A percentile compares a stretch with the other conserved stretches of the same genome.
Conservation (phyloP, 345 rosid genomes). For the Pistacia integerrima region DNA sequence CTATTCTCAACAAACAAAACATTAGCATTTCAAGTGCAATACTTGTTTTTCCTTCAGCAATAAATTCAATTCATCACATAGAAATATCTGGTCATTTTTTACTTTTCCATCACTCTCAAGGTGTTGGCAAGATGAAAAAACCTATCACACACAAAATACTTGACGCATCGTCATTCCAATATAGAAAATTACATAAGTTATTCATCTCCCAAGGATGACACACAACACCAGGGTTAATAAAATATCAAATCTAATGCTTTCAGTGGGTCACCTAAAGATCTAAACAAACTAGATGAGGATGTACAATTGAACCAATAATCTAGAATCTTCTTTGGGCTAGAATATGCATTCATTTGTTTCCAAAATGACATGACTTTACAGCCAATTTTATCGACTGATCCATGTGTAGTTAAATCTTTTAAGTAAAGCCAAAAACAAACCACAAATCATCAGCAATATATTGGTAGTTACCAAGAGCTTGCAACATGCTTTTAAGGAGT, state of each 20-base stretch:
- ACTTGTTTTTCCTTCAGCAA: not conserved
- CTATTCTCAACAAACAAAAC: not conserved
- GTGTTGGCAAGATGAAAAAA: not conserved
- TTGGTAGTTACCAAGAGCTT: not conserved
- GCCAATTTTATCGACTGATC: not conserved
- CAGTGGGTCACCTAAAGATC: no score
- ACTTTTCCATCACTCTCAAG: not conserved
- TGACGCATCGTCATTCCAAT: not conserved
- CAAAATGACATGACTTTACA: no score
- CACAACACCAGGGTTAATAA: not conserved
- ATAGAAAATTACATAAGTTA: not conserved
- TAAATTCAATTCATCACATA: not conserved
- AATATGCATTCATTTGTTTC: no score
- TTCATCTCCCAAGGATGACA: not conserved
- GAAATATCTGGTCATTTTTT: no score
- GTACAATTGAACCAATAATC: no score
- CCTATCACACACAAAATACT: not conserved
- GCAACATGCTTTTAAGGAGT: not conserved
- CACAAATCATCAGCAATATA: not conserved
- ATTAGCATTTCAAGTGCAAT: not conserved
- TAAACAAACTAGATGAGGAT: no score
- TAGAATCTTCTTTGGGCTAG: no score
- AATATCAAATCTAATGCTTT: no score
- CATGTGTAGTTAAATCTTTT: not conserved
- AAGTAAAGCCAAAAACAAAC: slow-evolving; percentile 1